A percentile compares a stretch with the other conserved stretches of the same genome.
Conservation (phyloP, 345 rosid genomes). For the Salix arbutifolia region DNA sequence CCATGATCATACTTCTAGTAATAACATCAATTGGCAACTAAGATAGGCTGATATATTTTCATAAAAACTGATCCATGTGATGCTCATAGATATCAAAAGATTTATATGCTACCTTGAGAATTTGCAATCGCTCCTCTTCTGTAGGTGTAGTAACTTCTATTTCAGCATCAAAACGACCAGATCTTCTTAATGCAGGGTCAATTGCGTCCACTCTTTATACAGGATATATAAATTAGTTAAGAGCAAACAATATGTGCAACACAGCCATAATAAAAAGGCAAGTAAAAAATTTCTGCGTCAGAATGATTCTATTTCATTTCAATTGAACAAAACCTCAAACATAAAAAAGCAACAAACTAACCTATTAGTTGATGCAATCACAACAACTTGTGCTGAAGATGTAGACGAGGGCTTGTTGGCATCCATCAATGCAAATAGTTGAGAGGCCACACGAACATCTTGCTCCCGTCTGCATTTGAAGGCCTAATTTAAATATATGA, state of each 20-base stretch:
- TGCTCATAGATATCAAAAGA: conserved; percentile 1
- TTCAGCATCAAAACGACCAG: conserved; percentile 79
- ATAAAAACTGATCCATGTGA: not conserved
- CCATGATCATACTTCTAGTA: not conserved
- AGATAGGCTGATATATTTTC: not conserved
- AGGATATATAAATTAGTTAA: not conserved
- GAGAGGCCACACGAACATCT: conserved; percentile 71
- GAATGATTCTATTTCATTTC: not conserved
- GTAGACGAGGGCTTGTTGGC: conserved; percentile 47
- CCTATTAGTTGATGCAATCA: conserved; percentile 95
- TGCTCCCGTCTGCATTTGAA: conserved; percentile 66
- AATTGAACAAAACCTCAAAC: not conserved
- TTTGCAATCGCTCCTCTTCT: conserved; percentile 70
- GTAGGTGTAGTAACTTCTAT: conserved; percentile 84
- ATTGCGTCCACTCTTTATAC: conserved; percentile 62
- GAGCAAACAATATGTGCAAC: no score
- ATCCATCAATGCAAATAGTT: conserved; percentile 77
- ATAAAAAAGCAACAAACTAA: conserved; percentile 21
- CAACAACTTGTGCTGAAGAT: conserved; percentile 48
- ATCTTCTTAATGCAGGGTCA: conserved; percentile 77
- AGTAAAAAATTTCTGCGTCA: not conserved
- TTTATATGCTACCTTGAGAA: conserved; percentile 52
- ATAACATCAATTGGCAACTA: not conserved
- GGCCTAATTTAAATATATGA: not conserved
- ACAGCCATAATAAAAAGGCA: not conserved